Evolutionary conservation across 1,284 basidiomycete species (phyloP), one percentile per base, ranked within the genome.

Genomic region (Ganoderma leucocontextum): DNA sequence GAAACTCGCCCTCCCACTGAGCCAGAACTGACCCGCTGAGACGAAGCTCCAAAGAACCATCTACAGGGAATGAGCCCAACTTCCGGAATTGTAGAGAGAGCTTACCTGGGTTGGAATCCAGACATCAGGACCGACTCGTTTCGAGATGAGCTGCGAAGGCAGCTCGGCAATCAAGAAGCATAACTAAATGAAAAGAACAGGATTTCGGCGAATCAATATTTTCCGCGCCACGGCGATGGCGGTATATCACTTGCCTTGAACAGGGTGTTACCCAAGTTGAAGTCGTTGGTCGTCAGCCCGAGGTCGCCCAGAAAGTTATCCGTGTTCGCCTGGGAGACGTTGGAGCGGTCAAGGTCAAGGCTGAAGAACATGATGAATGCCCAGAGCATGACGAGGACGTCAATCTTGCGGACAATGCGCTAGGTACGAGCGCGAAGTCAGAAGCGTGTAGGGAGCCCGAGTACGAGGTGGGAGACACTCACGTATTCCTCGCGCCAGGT

Each of bases 71-170:
- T 67, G 19, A 71, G 65, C 41, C 35, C 12, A 19, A 10, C 13
- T 12, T 38, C 25, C 35, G 22, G 10, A 8, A 35, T 12, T 47
- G 62, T n/a, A 71, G 12, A 42, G 7, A 42, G 13, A 25, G 25
- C 76, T 68, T 74, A 87, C 87, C 78, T 91, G 90, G 33, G 81
- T 86, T 1, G 91, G 91, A 72, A 92, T 89, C 90, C 90, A 93
- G 35, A 87, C 82, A 76, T 92, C 91, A 1, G 90, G 89, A 3
- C 91, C 91, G 52, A 91, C 84, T 22, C 88, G 82, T 78, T 93
- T 93, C 4, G 90, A 91, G 53, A 93, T 78, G 17, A 93, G 80
- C 72, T 92, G 91, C 0, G 90, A 91, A n/a, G 91, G 91, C 36
- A 92, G 78, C 74, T 91, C 90, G 5, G 89, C 88, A 44, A 77